A percentile compares a stretch with the other conserved stretches of the same genome.
These are phyloP conservation scores for Pulveroboletus frians DNA, from an alignment of 768 basidiomycete genomes.

Conservation along the genomic window DNA sequence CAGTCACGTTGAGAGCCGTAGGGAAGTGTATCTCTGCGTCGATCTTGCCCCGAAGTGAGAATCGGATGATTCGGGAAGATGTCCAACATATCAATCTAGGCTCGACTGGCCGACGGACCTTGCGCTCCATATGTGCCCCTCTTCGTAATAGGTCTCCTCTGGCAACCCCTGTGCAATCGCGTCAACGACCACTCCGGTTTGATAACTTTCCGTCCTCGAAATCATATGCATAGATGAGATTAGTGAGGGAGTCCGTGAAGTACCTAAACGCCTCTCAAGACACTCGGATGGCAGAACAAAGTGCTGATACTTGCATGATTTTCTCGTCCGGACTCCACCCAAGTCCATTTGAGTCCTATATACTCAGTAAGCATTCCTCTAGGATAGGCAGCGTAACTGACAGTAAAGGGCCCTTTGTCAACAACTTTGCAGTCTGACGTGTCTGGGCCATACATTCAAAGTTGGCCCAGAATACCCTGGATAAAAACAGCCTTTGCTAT, in stretches of 20 bases:
- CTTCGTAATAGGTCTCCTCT: conserved; percentile 45
- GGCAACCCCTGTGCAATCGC: conserved; percentile 49
- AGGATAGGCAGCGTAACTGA: conserved; percentile 25
- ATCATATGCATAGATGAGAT: conserved; percentile 61
- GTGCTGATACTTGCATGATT: conserved; percentile 14
- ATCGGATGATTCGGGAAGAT: conserved; percentile 48
- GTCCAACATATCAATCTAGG: neutral
- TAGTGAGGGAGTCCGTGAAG: conserved; percentile 64
- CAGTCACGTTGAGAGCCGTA: conserved; percentile 57
- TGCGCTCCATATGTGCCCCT: conserved; percentile 65
- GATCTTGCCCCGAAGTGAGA: conserved; percentile 46
- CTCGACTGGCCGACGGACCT: conserved; percentile 30
- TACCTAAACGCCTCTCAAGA: conserved; percentile 39
- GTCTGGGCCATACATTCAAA: conserved; percentile 56
- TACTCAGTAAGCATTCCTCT: neutral
- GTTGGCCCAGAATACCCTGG: conserved; percentile 46
- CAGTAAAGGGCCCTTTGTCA: conserved; percentile 64
- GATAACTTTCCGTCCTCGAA: conserved; percentile 46
- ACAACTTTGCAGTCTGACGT: conserved; percentile 44
- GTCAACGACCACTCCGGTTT: conserved; percentile 56
- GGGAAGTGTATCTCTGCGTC: conserved; percentile 57
- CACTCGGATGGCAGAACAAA: conserved; percentile 4
- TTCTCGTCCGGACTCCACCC: conserved; percentile 21
- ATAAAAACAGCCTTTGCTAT: conserved; percentile 58
- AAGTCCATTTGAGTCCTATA: conserved; percentile 19